Evolutionary conservation across 306 rosid species (phyloP), one percentile per base, ranked within the genome.

Genomic region (Phaseolus lunatus): DNA sequence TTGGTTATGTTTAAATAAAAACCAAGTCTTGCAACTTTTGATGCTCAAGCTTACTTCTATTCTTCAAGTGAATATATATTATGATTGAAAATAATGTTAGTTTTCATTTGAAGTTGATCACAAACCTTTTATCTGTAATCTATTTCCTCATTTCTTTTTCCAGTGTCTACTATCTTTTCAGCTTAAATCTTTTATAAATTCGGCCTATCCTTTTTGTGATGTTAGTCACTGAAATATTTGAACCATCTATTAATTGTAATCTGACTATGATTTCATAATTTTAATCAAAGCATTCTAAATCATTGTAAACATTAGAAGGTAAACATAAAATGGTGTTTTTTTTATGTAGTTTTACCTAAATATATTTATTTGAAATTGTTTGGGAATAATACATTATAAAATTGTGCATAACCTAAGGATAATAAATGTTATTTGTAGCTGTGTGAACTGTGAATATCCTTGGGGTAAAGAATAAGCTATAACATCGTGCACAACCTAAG

Each of bases 71-170:
- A 50, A 50, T 50, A 22, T 18, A 50, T 50, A 7, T 18, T 50
- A 18, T 7, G 19, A 47, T 47, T 47, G 0, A 48, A 18, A 50
- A 7, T n/a, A 50, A 50, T 50, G 24, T 18, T 50, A 18, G 57
- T 18, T 50, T 61, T 31, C n/a, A 61, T 61, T 61, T 61, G 67
- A 61, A 61, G 23, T 10, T 31, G 23, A 27, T 12, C 15, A 59
- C 6, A 59, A 22, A 57, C 37, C 37, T 26, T 53, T 35, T 52
- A 5, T 54, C 14, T 20, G 1, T 72, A 64, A 33, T 33, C 24
- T 72, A 35, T 35, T 35, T 18, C 65, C 9, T 72, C 15, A 52
- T 53, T 20, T 71, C 37, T 41, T 57, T 57, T 54, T 52, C 78
- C 67, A 26, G 23, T 15, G 20, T 10, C 15, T 11, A 43, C 48